Conservation (phyloP, 1,284 basidiomycete species). For the Porodaedalea pini region DNA sequence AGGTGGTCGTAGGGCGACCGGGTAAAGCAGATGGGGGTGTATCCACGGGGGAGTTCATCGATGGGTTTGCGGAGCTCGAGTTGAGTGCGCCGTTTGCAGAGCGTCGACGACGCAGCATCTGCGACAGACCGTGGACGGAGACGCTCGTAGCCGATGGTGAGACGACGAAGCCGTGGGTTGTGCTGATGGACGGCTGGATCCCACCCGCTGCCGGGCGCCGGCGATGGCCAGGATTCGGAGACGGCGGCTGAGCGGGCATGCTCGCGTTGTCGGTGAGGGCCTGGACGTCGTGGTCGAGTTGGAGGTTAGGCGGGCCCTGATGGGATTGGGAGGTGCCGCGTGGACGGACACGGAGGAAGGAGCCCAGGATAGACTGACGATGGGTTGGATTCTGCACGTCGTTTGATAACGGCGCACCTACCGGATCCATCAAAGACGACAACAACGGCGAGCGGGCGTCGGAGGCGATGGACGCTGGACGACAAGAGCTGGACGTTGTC, state of each 20-base stretch:
- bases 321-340: slow-evolving; percentile 39
- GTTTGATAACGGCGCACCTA: slow-evolving; percentile 10
- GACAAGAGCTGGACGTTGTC: too few relatives aligned
- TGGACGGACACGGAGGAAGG: slow-evolving; percentile 37
- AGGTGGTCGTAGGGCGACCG: background rate
- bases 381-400: slow-evolving; percentile 22
- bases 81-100: slow-evolving; percentile 22
- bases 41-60: background rate
- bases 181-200: slow-evolving; percentile 6
- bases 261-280: background rate
- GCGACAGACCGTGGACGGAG: slow-evolving; percentile 9
- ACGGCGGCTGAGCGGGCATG: slow-evolving; percentile 15
- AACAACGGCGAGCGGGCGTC: too few relatives aligned
- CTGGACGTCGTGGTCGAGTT: slow-evolving; percentile 7
- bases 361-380: slow-evolving; percentile 38
- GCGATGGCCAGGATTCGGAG: slow-evolving; percentile 9
- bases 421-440: slow-evolving; percentile 17
- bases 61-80: background rate
- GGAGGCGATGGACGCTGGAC: too few relatives aligned
- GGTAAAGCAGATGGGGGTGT: background rate
- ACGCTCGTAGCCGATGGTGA: slow-evolving; percentile 4
- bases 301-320: slow-evolving; percentile 16
- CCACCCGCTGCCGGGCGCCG: slow-evolving; percentile 14
- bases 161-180: slow-evolving; percentile 9
- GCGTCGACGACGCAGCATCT: slow-evolving; percentile 24